Evolutionary conservation across 495 filamentous ascomycete genomes (phyloP), one percentile per base, ranked within the genome.

Genomic region (Viridothelium virens): DNA sequence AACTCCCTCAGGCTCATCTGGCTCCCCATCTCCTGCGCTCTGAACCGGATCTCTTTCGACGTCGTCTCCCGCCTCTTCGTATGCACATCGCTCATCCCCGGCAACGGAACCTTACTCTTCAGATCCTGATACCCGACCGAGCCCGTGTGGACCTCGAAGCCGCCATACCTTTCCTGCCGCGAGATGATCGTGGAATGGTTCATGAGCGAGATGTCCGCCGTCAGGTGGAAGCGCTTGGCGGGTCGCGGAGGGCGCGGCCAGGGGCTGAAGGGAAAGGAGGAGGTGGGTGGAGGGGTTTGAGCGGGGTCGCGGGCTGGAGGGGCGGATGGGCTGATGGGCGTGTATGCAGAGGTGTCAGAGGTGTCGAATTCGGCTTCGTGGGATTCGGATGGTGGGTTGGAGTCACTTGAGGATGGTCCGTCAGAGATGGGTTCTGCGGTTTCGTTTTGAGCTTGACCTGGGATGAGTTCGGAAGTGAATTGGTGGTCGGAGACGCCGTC

Each of bases 151-250:
- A 70, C 25, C 7, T 33, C 61, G 65, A 79, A 81, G 4, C 64
- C 34, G 38, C 71, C 72, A 61, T 78, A 78, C 62, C 73, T 78
- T 10, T 74, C 69, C 66, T 78, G 75, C 33, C 77, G 72, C 61
- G 74, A 68, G n/a, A 74, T 71, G 37, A 74, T 76, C n/a, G 75
- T 66, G n/a, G 75, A 73, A 68, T 80, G 76, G 37, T 76, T 70
- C 47, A 70, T 53, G n/a, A 61, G 64, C 12, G 76, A 74, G 44
- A 64, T 65, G 50, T 74, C 72, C 46, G 78, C 64, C 10, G 63
- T 63, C 62, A 78, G 65, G 56, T 74, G 69, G 66, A 78, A 76
- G 63, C 71, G 67, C 63, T 61, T 61, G 33, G 31, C 33, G 14
- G 18, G 2, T 39, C 66, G 62, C 50, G 62, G 39, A 38, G 53